Evolutionary conservation across 352 stramenopile species (phyloP).

Genomic region (Globisporangium carolinianum): DNA sequence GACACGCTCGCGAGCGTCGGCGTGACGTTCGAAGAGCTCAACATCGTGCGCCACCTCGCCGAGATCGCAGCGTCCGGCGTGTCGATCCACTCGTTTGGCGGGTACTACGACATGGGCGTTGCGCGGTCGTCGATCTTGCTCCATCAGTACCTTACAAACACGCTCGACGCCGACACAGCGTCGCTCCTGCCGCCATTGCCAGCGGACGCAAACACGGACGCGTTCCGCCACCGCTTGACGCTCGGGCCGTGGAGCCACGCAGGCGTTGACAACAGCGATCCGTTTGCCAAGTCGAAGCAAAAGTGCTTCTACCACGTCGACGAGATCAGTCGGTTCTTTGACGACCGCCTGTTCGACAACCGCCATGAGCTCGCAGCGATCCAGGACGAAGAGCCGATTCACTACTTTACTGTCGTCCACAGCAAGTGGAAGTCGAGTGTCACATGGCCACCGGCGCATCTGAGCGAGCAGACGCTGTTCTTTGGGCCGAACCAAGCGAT

Average conservation of each 20-base stretch:
- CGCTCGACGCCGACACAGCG: constrained; percentile 51
- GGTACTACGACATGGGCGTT: constrained; percentile 78
- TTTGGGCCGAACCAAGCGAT: constrained; percentile 48
- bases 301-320: constrained; percentile 83
- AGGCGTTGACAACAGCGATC: constrained; percentile 73
- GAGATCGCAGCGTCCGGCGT: constrained; percentile 63
- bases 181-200: constrained; percentile 45
- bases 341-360: constrained; percentile 71
- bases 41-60: constrained; percentile 45
- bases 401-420: constrained; percentile 79
- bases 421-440: constrained; percentile 62
- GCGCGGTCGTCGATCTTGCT: constrained; percentile 69
- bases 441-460: constrained; percentile 54
- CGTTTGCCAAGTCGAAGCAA: constrained; percentile 73
- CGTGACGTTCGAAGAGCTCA: constrained; percentile 37
- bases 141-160: constrained; percentile 75
- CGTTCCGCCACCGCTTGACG: constrained; percentile 54
- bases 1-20: constrained; percentile 41
- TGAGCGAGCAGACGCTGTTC: constrained; percentile 47
- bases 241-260: constrained; percentile 79
- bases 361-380: constrained; percentile 44
- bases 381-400: constrained; percentile 66
- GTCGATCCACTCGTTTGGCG: constrained; percentile 57
- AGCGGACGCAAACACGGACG: constrained; percentile 33
- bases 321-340: constrained; percentile 81